phyloP scores from a whole-genome alignment of 345 rosid genomes.

The Populus davidiana region DNA sequence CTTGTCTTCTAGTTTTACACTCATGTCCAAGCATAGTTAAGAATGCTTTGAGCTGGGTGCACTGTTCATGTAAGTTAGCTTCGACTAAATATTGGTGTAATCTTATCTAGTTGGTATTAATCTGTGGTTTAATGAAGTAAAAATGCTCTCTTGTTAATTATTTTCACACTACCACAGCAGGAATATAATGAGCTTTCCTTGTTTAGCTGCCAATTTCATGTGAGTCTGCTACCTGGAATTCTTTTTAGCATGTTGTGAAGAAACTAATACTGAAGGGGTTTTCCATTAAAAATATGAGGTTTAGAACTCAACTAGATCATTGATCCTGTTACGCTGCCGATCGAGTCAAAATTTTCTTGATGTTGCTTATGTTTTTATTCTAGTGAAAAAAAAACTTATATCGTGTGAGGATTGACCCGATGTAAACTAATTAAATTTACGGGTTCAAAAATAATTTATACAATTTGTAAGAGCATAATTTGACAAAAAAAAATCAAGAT shows the following conservation, averaged over 20 bases:
- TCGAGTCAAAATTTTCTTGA: too few relatives aligned
- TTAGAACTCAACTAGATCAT: not conserved
- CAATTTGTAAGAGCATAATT: too few relatives aligned
- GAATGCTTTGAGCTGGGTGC: not conserved
- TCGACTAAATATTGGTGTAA: too few relatives aligned
- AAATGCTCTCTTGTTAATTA: not conserved
- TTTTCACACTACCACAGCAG: too few relatives aligned
- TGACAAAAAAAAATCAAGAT: too few relatives aligned
- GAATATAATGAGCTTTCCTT: too few relatives aligned
- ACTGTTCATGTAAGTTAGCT: not conserved
- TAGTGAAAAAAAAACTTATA: too few relatives aligned
- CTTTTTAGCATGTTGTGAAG: not conserved
- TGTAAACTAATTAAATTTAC: fast-evolving
- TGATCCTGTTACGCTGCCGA: too few relatives aligned
- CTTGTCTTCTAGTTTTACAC: conserved; percentile 28
- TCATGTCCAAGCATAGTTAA: not conserved
- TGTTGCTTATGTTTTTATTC: too few relatives aligned
- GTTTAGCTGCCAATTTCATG: too few relatives aligned
- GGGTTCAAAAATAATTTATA: fast-evolving
- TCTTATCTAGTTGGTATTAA: too few relatives aligned
- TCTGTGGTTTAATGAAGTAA: not conserved
- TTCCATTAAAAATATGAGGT: not conserved
- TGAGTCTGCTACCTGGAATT: not conserved
- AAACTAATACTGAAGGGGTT: not conserved
- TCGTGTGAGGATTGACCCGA: fast-evolving